These are phyloP conservation scores for Nannochloris sp. DNA, from an alignment of 139 green algal species.

Conservation along the genomic window DNA sequence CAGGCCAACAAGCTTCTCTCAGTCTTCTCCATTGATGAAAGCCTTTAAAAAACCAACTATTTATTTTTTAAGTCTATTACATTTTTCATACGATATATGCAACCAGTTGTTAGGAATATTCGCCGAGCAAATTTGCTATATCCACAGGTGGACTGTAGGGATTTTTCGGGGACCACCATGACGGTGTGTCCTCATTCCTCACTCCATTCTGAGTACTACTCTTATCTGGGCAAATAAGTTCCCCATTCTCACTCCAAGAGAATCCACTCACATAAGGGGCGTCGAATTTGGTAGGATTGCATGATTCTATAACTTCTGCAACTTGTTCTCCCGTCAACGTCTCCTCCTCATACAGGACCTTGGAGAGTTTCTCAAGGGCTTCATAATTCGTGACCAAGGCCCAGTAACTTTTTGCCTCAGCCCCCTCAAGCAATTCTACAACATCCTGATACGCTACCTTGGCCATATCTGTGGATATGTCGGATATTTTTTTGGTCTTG, in stretches of 20 bases:
- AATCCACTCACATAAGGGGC: conserved; percentile 32
- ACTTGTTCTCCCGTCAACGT: conserved; percentile 49
- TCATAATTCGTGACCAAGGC: conserved; percentile 75
- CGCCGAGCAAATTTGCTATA: conserved; percentile 33
- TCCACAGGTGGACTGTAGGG: conserved; percentile 39
- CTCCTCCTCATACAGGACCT: conserved; percentile 28
- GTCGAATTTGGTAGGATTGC: conserved; percentile 20
- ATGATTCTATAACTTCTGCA: conserved; percentile 16
- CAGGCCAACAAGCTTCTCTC: conserved; percentile 55
- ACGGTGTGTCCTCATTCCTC: background rate
- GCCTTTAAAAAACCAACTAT: too few relatives aligned
- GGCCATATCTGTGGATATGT: conserved; percentile 44
- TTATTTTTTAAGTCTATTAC: too few relatives aligned
- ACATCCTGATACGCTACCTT: conserved; percentile 35
- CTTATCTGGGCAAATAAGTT: conserved; percentile 27
- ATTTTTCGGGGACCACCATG: conserved; percentile 32
- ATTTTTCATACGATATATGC: background rate
- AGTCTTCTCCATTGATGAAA: too few relatives aligned
- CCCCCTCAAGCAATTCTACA: conserved; percentile 59
- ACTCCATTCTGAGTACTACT: background rate
- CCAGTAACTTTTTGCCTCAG: conserved; percentile 84
- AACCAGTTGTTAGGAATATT: background rate
- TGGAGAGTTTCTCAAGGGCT: conserved; percentile 32
- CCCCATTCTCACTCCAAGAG: conserved; percentile 27
- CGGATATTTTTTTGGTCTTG: conserved; percentile 18